Base-by-base conservation (phyloP, 306 rosid genomes). In the Spatholobus suberectus region DNA sequence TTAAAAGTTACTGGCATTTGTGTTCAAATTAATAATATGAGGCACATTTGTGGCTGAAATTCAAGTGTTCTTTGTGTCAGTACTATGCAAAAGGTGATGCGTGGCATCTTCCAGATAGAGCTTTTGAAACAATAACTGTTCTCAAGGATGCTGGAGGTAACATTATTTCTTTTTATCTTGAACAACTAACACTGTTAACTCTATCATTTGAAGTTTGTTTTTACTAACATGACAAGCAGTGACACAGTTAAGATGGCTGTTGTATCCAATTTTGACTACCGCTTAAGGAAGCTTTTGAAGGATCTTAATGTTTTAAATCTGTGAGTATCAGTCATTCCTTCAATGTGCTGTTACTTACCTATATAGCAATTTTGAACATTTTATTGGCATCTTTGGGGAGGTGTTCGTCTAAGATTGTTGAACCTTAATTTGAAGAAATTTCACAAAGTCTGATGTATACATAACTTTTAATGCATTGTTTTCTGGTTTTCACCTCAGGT, bases 111-210 rank as follows among this genome's bases (percentile, higher is more conserved):
- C 96, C 99, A 0, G 71, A 81, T 69, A 92, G 94, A 83, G 94
- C 99, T 89, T 81, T 77, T 85, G 98, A 91, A 86, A 86, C 98
- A 81, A 85, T 96, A 78, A 67, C 70, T 57, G 84, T 74, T 87
- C 96, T 96, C 88, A 96, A 93, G 89, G 94, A 91, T 68, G 95
- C 94, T 15, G 98, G 99, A 90, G 98, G 98, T 95, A 81, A 81
- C 51, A 54, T 47, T 71, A 76, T 68, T 67, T 70, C 5, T 27
- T 79, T 47, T 62, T 32, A 52, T 73, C 54, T 81, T 40, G 59
- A 7, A 77, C 44, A 35, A 20, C 40, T 62, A 79, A 51, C 75
- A 54, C 57, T 73, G 34, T 49, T 77, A 66, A 52, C 80, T 40
- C 46, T 21, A 43, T 79, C 21, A 41, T 8, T 40, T 67, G 14